These are phyloP conservation scores for Posidonia oceanica DNA, from an alignment of 116 monocot species.

Conservation along the genomic window DNA sequence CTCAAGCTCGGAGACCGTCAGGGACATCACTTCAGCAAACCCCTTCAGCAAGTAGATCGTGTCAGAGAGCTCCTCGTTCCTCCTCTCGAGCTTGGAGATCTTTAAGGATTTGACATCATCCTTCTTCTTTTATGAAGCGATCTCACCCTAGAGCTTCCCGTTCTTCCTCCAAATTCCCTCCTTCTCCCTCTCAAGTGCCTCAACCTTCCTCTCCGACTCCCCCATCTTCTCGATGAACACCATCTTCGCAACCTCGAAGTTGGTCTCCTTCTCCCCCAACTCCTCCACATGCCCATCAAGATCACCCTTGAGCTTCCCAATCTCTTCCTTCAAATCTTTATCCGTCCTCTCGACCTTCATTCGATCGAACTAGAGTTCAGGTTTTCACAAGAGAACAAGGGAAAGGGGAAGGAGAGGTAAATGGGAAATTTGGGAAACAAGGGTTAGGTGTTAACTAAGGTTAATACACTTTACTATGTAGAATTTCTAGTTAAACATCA, in stretches of 20 bases:
- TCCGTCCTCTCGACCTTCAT: not conserved
- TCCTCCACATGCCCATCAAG: not conserved
- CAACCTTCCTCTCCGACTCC: not conserved
- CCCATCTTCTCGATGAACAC: not conserved
- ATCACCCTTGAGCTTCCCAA: not conserved
- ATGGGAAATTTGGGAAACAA: no score
- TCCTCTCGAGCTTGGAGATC: not conserved
- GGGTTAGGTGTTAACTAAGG: no score
- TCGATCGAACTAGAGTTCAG: no score
- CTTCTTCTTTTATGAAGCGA: not conserved
- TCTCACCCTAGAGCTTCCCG: not conserved
- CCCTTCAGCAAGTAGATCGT: not conserved
- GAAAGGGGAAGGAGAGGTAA: no score
- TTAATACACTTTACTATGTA: no score
- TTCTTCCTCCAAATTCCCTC: not conserved
- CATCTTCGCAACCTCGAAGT: not conserved
- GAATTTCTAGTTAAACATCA: no score
- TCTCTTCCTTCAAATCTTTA: not conserved
- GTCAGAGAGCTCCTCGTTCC: not conserved
- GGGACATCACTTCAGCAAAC: not conserved
- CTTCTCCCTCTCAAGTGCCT: not conserved
- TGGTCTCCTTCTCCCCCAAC: not conserved
- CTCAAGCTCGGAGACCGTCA: not conserved
- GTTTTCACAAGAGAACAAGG: no score
- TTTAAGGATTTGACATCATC: not conserved